A percentile compares a stretch with the other conserved stretches of the same genome.
phyloP scores from a whole-genome alignment of 768 basidiomycete genomes.

The Pleurotus pulmonarius region DNA sequence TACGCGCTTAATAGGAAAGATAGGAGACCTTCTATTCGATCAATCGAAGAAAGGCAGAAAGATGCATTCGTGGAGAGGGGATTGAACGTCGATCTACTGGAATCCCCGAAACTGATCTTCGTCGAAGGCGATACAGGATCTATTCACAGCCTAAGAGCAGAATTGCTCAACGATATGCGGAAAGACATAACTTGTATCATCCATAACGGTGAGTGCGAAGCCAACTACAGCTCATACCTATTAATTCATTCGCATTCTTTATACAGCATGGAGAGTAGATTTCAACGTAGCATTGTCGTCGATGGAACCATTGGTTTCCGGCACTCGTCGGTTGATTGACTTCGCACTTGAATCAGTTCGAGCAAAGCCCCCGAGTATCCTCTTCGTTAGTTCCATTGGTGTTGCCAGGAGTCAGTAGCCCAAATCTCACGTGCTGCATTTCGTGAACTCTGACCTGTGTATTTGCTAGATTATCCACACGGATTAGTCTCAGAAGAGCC shows the following conservation, averaged over 20 bases:
- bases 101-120: constrained; percentile 13
- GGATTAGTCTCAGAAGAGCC: background rate
- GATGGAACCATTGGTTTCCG: constrained; percentile 25
- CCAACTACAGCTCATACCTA: too few relatives aligned
- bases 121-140: constrained; percentile 9
- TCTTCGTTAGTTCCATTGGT: constrained; percentile 30
- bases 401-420: constrained; percentile 23
- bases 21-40: background rate
- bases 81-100: constrained; percentile 14
- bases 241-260: too few relatives aligned
- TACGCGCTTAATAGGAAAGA: constrained; percentile 25
- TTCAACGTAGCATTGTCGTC: constrained; percentile 27
- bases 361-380: constrained; percentile 20
- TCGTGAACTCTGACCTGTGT: too few relatives aligned
- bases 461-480: background rate
- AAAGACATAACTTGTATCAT: constrained; percentile 22
- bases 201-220: constrained; percentile 23
- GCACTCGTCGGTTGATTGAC: constrained; percentile 28
- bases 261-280: constrained; percentile 31
- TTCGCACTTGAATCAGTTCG: constrained; percentile 24
- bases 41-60: constrained; percentile 11
- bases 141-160: background rate
- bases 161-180: constrained; percentile 14
- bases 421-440: too few relatives aligned
- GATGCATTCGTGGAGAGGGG: constrained; percentile 15